A percentile compares a stretch with the other conserved stretches of the same genome.
These are phyloP conservation scores for Achaetomiella virescens DNA, from an alignment of 495 filamentous ascomycete species.

Conservation along the genomic window DNA sequence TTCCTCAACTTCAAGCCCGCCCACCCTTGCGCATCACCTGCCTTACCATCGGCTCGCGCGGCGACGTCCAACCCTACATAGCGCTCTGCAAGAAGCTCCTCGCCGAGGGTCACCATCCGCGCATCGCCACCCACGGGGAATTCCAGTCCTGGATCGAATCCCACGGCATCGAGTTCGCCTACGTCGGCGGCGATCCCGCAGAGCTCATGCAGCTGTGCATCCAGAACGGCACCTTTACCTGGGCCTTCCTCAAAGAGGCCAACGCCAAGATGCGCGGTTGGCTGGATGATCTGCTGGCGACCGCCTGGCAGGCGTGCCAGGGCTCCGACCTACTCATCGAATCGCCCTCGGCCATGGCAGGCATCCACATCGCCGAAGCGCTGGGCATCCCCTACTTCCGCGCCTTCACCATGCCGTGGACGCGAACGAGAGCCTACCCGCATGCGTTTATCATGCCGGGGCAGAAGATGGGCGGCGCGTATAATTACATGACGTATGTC, in stretches of 20 bases:
- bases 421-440: constrained; percentile 88
- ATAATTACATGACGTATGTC: constrained; percentile 93
- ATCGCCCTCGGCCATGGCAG: constrained; percentile 94
- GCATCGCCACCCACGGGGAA: constrained; percentile 87
- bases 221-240: constrained; percentile 96
- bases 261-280: constrained; percentile 85
- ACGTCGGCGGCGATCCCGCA: constrained; percentile 84
- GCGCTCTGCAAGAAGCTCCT: constrained; percentile 87
- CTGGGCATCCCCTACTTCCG: constrained; percentile 92
- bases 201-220: constrained; percentile 95
- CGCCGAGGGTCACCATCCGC: constrained; percentile 77
- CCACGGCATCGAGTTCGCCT: constrained; percentile 87
- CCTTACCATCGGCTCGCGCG: constrained; percentile 89
- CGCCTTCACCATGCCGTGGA: constrained; percentile 99
- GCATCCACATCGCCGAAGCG: constrained; percentile 97
- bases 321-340: constrained; percentile 88
- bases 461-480: constrained; percentile 86
- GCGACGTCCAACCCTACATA: constrained; percentile 97
- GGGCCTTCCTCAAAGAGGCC: constrained; percentile 80
- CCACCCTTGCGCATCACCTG: constrained; percentile 84
- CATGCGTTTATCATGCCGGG: constrained; percentile 96
- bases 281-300: constrained; percentile 80
- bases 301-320: constrained; percentile 82
- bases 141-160: constrained; percentile 83
- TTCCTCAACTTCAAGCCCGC: constrained; percentile 92